These are phyloP conservation scores for Candida peoriensis DNA, from an alignment of 805 yeast species.

Conservation along the genomic window DNA sequence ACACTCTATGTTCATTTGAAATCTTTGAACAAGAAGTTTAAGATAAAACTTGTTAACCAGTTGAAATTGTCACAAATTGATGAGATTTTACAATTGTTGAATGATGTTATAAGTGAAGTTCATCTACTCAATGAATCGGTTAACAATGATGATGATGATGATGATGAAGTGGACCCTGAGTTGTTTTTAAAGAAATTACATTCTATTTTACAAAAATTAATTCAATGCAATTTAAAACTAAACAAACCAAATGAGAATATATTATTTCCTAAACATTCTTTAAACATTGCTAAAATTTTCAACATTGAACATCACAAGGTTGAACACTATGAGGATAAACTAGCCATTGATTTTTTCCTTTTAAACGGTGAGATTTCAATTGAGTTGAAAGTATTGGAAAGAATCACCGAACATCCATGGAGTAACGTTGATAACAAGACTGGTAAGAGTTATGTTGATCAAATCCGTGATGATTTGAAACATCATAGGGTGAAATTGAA, in stretches of 20 bases:
- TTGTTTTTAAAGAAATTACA: constrained; percentile 12
- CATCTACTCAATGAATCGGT: constrained; percentile 32
- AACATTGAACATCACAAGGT: constrained; percentile 24
- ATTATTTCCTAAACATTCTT: constrained; percentile 53
- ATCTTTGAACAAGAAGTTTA: constrained; percentile 36
- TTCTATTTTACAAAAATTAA: constrained; percentile 22
- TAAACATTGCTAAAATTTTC: constrained; percentile 34
- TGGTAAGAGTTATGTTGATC: constrained; percentile 55
- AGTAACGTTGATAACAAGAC: constrained; percentile 30
- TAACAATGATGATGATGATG: too few relatives aligned
- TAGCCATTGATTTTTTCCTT: constrained; percentile 54
- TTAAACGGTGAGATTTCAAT: constrained; percentile 59
- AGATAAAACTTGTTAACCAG: constrained; percentile 33
- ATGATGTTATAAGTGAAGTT: constrained; percentile 14
- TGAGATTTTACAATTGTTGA: constrained; percentile 30
- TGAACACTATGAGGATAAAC: constrained; percentile 28
- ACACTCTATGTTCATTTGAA: constrained; percentile 34
- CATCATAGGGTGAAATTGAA: constrained; percentile 35
- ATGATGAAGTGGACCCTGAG: constrained; percentile 6
- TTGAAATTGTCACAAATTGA: constrained; percentile 38
- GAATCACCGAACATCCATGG: constrained; percentile 61
- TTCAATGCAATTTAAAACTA: constrained; percentile 31
- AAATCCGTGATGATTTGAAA: constrained; percentile 48
- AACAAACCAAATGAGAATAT: constrained; percentile 49
- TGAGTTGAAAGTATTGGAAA: constrained; percentile 48